Evolutionary conservation across 23 red algal genomes (phyloP), one percentile per base, ranked within the genome.

Genomic region (Cyanidiococcus yangmingshanensis): DNA sequence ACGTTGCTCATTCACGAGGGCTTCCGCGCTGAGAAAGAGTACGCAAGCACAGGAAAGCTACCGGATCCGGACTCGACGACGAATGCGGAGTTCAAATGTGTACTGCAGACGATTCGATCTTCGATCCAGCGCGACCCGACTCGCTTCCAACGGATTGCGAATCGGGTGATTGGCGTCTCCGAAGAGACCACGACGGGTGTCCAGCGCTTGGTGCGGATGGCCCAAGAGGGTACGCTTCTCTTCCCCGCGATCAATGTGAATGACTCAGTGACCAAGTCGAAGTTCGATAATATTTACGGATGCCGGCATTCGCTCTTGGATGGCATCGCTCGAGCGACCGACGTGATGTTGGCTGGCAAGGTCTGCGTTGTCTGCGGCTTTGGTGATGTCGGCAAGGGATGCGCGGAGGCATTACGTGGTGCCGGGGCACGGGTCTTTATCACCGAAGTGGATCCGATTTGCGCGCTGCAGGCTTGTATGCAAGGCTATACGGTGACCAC

Each of bases 181-280:
- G 92, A 96, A 74, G 92, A 96, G 78, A 96, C 92, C 25, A 96
- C 92, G 12, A 96, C 92, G 24, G 92, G 92, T n/a, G 92, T 96
- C 17, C 83, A 96, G 39, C 87, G 92, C 58, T 78, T 96, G 57
- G 90, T 96, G 68, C 87, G 90, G 71, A 74, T 87, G 45, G 92
- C 92, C 16, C 84, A 87, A 30, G 92, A 96, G 7, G 92, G 92
- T 17, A 82, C 92, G 29, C 75, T 96, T 29, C 76, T 96, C 33
- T 96, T 90, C 85, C 92, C 92, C 58, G 92, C 92, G 35, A 96
- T 96, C 68, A 96, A 96, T 57, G 92, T 96, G 18, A 96, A 96
- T 59, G 92, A 96, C 67, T 91, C 86, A 58, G 92, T 96, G 0
- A 96, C 92, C 39, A 96, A 96, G 83, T 89, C 85, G 87, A 96